These are phyloP conservation scores for Cryptococcus sp. DNA, from an alignment of 1,284 basidiomycete species.

Conservation along the genomic window DNA sequence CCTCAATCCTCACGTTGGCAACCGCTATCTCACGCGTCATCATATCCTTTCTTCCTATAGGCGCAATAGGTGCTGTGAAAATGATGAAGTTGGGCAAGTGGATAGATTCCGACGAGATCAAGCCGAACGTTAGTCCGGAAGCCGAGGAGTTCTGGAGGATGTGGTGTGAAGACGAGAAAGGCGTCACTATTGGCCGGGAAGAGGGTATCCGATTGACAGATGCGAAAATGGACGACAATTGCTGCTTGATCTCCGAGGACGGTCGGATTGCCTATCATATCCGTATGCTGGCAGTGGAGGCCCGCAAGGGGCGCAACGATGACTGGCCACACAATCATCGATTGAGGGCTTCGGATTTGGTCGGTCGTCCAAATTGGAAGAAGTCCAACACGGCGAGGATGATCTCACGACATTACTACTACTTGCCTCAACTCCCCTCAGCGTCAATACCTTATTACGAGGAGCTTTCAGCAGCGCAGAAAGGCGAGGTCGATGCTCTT, in stretches of 20 bases:
- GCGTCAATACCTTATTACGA: constrained; percentile 35
- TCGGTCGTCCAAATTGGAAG: constrained; percentile 4
- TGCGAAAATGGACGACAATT: constrained; percentile 22
- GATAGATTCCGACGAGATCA: constrained; percentile 25
- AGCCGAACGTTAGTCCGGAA: constrained; percentile 31
- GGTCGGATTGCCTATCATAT: constrained; percentile 35
- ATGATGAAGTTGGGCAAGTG: constrained; percentile 27
- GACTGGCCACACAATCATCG: background rate
- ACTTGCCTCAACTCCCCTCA: constrained; percentile 38
- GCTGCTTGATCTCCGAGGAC: constrained; percentile 24
- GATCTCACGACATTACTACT: constrained; percentile 23
- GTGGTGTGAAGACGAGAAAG: constrained; percentile 47
- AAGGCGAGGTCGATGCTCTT: constrained; percentile 58
- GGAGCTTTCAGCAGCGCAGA: constrained; percentile 47
- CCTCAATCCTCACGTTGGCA: constrained; percentile 48
- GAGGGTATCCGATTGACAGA: constrained; percentile 21
- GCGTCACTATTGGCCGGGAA: constrained; percentile 20
- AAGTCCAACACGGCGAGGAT: background rate
- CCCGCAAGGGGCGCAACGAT: background rate
- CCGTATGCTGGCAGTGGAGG: constrained; percentile 19
- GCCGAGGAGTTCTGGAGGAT: constrained; percentile 46
- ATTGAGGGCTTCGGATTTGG: background rate
- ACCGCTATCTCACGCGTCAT: constrained; percentile 47
- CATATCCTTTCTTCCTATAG: constrained; percentile 51
- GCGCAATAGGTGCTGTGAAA: constrained; percentile 37